These are phyloP conservation scores for Volvox africanus DNA, from an alignment of 139 green algal genomes.

Conservation along the genomic window DNA sequence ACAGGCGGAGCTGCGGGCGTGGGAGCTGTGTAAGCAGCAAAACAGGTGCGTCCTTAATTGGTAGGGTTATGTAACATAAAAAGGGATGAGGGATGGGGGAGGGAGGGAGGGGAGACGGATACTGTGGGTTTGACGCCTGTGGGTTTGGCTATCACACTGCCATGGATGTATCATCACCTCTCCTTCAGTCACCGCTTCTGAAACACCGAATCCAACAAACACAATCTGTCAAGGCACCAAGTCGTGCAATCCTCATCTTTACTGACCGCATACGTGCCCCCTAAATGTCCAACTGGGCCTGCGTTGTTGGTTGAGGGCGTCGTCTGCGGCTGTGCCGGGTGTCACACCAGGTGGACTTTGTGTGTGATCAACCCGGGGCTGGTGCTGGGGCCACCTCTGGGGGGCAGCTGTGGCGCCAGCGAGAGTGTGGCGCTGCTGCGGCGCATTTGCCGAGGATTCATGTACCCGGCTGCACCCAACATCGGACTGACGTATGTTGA, in stretches of 20 bases:
- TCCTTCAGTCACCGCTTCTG: too few species aligned
- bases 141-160: too few species aligned
- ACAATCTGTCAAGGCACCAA: not conserved
- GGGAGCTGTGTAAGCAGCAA: constrained; percentile 44
- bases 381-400: constrained; percentile 62
- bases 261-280: not conserved
- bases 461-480: constrained; percentile 10
- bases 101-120: too few species aligned
- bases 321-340: not conserved
- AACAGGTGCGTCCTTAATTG: constrained; percentile 48
- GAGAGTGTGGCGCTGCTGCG: constrained; percentile 29
- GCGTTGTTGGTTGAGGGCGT: not conserved
- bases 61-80: too few species aligned
- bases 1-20: constrained; percentile 43
- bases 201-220: not conserved
- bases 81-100: too few species aligned
- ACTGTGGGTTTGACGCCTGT: too few species aligned
- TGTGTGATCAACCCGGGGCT: constrained; percentile 63
- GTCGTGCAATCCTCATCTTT: not conserved
- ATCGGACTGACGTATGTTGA: constrained; percentile 58
- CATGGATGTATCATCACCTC: too few species aligned
- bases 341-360: constrained; percentile 61
- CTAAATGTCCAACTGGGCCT: not conserved
- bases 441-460: not conserved
- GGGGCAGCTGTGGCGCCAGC: constrained; percentile 12